A percentile compares a stretch with the other conserved stretches of the same genome.
phyloP scores from a whole-genome alignment of 2,329 filamentous ascomycete species.

The Aureobasidium sp. region DNA sequence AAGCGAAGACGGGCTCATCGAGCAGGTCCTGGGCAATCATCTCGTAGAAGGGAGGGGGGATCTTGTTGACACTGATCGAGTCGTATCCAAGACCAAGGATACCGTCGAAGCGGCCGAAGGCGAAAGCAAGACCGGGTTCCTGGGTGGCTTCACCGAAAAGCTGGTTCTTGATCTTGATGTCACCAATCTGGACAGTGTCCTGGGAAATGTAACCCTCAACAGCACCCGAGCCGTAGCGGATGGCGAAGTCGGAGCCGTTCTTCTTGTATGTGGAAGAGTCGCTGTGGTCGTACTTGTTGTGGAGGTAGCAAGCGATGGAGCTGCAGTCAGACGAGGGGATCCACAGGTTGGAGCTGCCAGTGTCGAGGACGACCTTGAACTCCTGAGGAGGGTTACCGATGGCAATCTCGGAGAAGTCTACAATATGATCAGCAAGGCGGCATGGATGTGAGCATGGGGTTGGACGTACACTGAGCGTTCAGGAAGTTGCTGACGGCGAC shows the following conservation, averaged over 20 bases:
- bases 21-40: conserved; percentile 85
- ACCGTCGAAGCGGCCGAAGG: conserved; percentile 94
- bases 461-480: conserved; percentile 86
- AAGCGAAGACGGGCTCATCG: conserved; percentile 89
- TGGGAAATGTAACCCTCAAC: conserved; percentile 90
- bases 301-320: conserved; percentile 96
- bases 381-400: conserved; percentile 85
- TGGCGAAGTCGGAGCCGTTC: conserved; percentile 89
- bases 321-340: conserved; percentile 84
- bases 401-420: conserved; percentile 95
- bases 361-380: conserved; percentile 99
- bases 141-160: conserved; percentile 93
- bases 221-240: conserved; percentile 90
- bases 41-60: conserved; percentile 93
- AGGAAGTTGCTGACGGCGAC: conserved; percentile 95
- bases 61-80: conserved; percentile 92
- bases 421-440: background rate
- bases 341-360: conserved; percentile 98
- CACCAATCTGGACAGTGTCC: conserved; percentile 79
- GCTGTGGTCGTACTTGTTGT: conserved; percentile 91
- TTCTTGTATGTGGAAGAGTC: conserved; percentile 85
- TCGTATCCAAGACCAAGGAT: conserved; percentile 93
- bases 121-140: conserved; percentile 94
- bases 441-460: background rate
- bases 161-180: conserved; percentile 80